phyloP scores from a whole-genome alignment of 176 grass and related monocot genomes.

The Canna indica region DNA sequence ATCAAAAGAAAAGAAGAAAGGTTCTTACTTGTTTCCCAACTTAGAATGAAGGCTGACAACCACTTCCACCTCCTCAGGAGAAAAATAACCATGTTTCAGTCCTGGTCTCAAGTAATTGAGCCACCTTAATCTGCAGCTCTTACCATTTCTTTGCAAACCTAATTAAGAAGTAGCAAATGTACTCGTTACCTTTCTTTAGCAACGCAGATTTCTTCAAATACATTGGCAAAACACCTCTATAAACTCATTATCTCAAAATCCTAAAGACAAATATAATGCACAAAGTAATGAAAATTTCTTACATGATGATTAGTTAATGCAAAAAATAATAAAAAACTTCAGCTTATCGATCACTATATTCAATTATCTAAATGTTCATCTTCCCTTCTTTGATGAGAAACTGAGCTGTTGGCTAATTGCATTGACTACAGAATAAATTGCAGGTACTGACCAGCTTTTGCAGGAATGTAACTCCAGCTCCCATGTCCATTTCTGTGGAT shows the following conservation, averaged over 20 bases:
- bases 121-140: constrained; percentile 86
- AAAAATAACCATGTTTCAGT: constrained; percentile 67
- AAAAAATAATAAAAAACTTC: background rate
- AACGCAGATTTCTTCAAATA: too few relatives aligned
- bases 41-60: constrained; percentile 62
- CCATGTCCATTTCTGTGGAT: constrained; percentile 65
- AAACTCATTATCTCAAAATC: too few relatives aligned
- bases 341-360: too few relatives aligned
- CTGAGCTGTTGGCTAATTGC: too few relatives aligned
- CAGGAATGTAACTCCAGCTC: constrained; percentile 85
- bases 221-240: too few relatives aligned
- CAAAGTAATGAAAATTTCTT: too few relatives aligned
- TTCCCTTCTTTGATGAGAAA: background rate
- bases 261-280: too few relatives aligned
- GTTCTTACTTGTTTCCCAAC: constrained; percentile 75
- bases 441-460: constrained; percentile 58
- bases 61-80: constrained; percentile 51
- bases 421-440: background rate
- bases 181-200: too few relatives aligned
- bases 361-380: too few relatives aligned
- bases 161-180: too few relatives aligned
- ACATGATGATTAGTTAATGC: background rate
- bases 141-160: constrained; percentile 84
- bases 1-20: too few relatives aligned
- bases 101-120: constrained; percentile 77